Evolutionary conservation across 2,329 filamentous ascomycete species (phyloP).

Genomic region (Colletotrichum orchidophilum): DNA sequence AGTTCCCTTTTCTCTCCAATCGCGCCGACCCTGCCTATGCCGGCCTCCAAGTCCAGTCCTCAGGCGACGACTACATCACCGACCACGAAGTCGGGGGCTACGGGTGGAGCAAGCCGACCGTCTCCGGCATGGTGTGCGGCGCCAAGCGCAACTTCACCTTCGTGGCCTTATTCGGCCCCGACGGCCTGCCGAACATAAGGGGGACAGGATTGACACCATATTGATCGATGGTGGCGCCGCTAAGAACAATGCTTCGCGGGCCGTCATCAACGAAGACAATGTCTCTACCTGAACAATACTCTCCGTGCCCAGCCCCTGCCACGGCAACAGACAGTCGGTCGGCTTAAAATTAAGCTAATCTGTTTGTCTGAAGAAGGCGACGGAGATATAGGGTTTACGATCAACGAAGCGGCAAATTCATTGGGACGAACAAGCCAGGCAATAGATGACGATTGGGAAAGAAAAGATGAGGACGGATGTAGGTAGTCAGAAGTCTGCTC

Average conservation of each 20-base stretch:
- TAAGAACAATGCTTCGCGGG: neutral
- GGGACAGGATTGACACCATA: neutral
- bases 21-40: neutral
- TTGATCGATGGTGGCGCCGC: neutral
- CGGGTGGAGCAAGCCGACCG: neutral
- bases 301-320: neutral
- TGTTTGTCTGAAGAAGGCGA: too few relatives aligned
- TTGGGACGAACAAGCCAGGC: neutral
- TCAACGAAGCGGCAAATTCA: neutral
- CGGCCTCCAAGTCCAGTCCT: slow-evolving; percentile 6
- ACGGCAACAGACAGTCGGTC: neutral
- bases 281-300: slow-evolving; percentile 10
- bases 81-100: neutral
- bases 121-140: neutral
- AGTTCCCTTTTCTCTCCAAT: slow-evolving; percentile 6
- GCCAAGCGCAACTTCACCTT: slow-evolving; percentile 7
- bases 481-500: too few relatives aligned
- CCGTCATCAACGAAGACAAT: slow-evolving; percentile 2
- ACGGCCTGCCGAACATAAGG: neutral
- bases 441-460: neutral
- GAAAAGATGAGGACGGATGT: neutral
- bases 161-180: neutral
- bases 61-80: slow-evolving; percentile 4
- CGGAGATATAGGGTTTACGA: too few relatives aligned
- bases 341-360: neutral